Conservation (phyloP, 73 alveolate species). For the Paramecium caudatum region DNA sequence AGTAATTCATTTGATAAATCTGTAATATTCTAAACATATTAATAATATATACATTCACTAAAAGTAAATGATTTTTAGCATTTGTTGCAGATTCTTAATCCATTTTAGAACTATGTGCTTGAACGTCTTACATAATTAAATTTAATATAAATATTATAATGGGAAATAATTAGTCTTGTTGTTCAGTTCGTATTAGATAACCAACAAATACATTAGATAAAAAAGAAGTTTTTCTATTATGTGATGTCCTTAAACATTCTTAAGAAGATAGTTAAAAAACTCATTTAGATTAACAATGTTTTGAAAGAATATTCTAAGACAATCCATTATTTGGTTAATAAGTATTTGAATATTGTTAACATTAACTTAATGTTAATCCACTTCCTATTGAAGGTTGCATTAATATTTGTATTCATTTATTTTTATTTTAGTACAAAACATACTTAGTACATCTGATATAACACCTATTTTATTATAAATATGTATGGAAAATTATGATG, state of each 20-base stretch:
- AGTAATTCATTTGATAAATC: conserved; percentile 61
- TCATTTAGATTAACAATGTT: conserved; percentile 10
- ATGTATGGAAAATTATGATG: conserved; percentile 25
- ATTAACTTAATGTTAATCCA: background rate
- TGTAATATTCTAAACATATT: conserved; percentile 29
- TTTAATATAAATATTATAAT: conserved; percentile 9
- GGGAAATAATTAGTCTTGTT: conserved; percentile 62
- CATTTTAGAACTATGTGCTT: conserved; percentile 41
- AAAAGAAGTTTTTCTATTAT: conserved; percentile 35
- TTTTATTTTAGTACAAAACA: background rate
- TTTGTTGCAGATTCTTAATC: conserved; percentile 70
- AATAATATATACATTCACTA: background rate
- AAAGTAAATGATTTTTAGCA: conserved; percentile 53
- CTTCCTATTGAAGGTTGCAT: conserved; percentile 65
- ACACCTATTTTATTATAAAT: background rate
- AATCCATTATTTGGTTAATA: conserved; percentile 38
- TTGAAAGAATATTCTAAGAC: conserved; percentile 50
- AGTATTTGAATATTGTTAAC: conserved; percentile 47
- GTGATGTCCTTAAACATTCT: conserved; percentile 39
- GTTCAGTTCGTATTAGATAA: conserved; percentile 27
- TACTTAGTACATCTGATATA: conserved; percentile 11
- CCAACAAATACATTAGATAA: background rate
- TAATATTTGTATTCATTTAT: background rate
- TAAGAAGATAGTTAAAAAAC: background rate
- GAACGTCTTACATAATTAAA: conserved; percentile 28